Base-by-base conservation (phyloP, 2,329 filamentous ascomycete species). In the Beauveria varroae region DNA sequence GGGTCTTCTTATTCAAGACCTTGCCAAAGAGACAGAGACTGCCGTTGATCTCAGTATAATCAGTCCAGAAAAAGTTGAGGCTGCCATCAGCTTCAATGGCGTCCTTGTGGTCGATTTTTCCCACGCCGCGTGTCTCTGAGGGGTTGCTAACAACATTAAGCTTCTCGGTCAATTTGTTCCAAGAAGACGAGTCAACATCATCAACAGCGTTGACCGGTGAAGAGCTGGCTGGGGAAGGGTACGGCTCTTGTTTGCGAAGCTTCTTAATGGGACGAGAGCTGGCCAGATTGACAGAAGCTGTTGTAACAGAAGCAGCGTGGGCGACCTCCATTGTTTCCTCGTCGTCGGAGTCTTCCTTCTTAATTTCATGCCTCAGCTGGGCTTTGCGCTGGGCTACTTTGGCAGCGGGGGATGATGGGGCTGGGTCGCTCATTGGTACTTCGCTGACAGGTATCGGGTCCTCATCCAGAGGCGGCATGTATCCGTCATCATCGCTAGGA, bases 21-120 rank as follows among this genome's bases (percentile, higher is more conserved):
- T 99, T 99, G 65, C 95, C 95, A 70, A 99, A 98, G 12, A 99
- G 82, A 72, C 92, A 98, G 10, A 99, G 79, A 67, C 87, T 95
- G 63, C 93, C 93, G 68, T 93, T 92, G 71, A 96, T 80, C 71
- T 99, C 95, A 1, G 89, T 91, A 70, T 96, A 99, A 74, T 99
- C 95, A 8, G 90, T 89, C 95, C 95, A 99, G 78, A 97, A 99
- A 78, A 99, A 91, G 67, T 88, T 88, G 34, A 99, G 80, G 67
- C 90, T 96, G 41, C 93, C 95, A 69, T 99, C 93, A 64, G 90
- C 86, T 72, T 98, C 93, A n/a, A 96, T 77, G n/a, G 90, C 92
- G 73, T 96, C 89, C 64, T 89, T 85, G 62, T 90, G 82, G 65
- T 88, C 86, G 54, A 97, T 82, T 75, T 98, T 99, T 46, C 92